Evolutionary conservation across 2,329 filamentous ascomycete genomes (phyloP).

Genomic region (Knufia petricola): DNA sequence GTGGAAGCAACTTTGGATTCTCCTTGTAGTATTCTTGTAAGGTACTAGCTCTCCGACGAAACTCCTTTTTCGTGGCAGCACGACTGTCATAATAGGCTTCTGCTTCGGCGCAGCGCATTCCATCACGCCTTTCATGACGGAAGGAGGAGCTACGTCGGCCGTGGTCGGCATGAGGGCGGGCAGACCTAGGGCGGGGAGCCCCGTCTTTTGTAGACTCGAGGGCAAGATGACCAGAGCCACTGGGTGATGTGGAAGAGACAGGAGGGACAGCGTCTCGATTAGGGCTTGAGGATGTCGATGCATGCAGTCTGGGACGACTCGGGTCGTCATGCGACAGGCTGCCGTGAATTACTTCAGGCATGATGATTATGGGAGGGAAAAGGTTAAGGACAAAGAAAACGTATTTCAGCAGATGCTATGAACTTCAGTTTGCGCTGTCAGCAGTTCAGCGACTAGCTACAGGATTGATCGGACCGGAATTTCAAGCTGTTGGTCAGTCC

Average conservation of each 20-base stretch:
- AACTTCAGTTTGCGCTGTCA: constrained; percentile 1
- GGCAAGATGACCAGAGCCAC: background rate
- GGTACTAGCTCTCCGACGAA: constrained; percentile 20
- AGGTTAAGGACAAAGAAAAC: constrained; percentile 2
- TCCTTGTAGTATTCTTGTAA: constrained; percentile 22
- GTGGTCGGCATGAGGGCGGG: constrained; percentile 4
- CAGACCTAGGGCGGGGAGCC: too few relatives aligned
- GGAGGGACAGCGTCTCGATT: constrained; percentile 14
- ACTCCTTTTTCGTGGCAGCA: constrained; percentile 23
- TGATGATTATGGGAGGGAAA: constrained; percentile 8
- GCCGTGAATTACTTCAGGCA: constrained; percentile 22
- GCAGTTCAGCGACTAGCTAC: constrained; percentile 2
- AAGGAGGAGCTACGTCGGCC: constrained; percentile 7
- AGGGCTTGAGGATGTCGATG: constrained; percentile 8
- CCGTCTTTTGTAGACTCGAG: too few relatives aligned
- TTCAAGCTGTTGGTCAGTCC: constrained; percentile 1
- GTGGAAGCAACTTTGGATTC: constrained; percentile 20
- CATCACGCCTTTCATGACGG: constrained; percentile 10
- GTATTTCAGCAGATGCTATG: constrained; percentile 4
- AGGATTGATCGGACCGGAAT: background rate
- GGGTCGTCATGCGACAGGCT: constrained; percentile 17
- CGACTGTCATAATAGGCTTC: constrained; percentile 23
- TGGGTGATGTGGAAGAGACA: constrained; percentile 10
- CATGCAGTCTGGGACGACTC: constrained; percentile 3
- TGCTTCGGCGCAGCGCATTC: constrained; percentile 13